These are phyloP conservation scores for Backusella australiensis DNA, from an alignment of 192 early-diverging fungal genomes.

Conservation along the genomic window DNA sequence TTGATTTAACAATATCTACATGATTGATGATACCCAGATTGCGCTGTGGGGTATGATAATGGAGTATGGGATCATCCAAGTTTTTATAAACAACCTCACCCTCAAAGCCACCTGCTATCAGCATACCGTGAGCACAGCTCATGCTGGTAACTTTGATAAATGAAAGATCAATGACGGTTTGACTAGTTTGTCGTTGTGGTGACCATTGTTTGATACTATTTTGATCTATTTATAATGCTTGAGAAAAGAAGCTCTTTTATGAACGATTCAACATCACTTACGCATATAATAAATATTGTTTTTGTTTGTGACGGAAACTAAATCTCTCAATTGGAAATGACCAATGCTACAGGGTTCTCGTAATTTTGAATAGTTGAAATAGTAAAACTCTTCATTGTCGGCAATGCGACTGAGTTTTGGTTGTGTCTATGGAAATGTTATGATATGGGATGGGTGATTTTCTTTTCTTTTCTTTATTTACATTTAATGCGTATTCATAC, in stretches of 20 bases:
- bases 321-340: constrained; percentile 66
- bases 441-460: background rate
- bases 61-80: constrained; percentile 14
- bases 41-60: constrained; percentile 12
- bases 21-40: constrained; percentile 63
- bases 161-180: constrained; percentile 29
- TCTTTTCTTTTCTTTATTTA: constrained; percentile 14
- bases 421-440: background rate
- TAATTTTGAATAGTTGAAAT: constrained; percentile 44
- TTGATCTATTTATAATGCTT: constrained; percentile 24
- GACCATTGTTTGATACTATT: constrained; percentile 46
- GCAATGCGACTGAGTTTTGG: constrained; percentile 29
- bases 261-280: constrained; percentile 11
- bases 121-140: constrained; percentile 35
- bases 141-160: constrained; percentile 51
- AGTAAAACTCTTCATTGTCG: constrained; percentile 39
- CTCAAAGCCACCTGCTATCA: constrained; percentile 53
- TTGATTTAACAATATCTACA: constrained; percentile 43
- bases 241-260: background rate
- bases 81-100: constrained; percentile 42
- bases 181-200: constrained; percentile 34
- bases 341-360: constrained; percentile 49
- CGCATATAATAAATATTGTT: constrained; percentile 59
- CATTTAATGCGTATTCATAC: constrained; percentile 3
- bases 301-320: constrained; percentile 56